A percentile compares a stretch with the other conserved stretches of the same genome.
Conservation (phyloP, 306 rosid species). For the Crotalaria pallida region DNA sequence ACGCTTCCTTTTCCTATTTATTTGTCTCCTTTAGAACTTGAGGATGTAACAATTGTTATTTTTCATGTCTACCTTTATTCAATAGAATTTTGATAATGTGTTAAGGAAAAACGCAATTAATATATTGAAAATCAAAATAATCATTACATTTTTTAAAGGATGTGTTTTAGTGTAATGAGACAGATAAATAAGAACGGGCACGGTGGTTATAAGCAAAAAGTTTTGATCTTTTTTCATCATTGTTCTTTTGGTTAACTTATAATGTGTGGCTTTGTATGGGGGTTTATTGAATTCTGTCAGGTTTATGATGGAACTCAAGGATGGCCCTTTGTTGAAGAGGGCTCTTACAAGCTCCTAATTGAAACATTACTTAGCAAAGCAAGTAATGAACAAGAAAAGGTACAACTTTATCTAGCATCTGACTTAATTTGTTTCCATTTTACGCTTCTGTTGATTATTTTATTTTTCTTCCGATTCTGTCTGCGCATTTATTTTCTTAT, state of each 20-base stretch:
- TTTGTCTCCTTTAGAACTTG: too few species aligned
- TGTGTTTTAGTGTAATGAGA: too few species aligned
- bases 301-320: slow-evolving; percentile 43
- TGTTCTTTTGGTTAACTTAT: background rate
- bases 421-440: background rate
- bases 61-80: too few species aligned
- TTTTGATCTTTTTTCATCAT: background rate
- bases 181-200: too few species aligned
- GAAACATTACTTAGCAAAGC: slow-evolving; percentile 37
- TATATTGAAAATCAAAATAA: too few species aligned
- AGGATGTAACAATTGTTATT: too few species aligned
- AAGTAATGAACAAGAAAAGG: slow-evolving; percentile 17
- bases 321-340: slow-evolving; percentile 43
- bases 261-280: background rate
- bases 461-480: background rate
- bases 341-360: slow-evolving; percentile 31
- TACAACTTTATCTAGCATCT: background rate
- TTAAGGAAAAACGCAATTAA: too few species aligned
- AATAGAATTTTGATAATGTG: too few species aligned
- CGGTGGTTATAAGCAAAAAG: background rate
- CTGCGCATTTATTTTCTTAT: background rate
- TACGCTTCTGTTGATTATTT: background rate
- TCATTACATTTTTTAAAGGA: too few species aligned
- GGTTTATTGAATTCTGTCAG: slow-evolving; percentile 24
- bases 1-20: too few species aligned